phyloP scores from a whole-genome alignment of 2,329 filamentous ascomycete genomes.

The Zymoseptoria passerinii region DNA sequence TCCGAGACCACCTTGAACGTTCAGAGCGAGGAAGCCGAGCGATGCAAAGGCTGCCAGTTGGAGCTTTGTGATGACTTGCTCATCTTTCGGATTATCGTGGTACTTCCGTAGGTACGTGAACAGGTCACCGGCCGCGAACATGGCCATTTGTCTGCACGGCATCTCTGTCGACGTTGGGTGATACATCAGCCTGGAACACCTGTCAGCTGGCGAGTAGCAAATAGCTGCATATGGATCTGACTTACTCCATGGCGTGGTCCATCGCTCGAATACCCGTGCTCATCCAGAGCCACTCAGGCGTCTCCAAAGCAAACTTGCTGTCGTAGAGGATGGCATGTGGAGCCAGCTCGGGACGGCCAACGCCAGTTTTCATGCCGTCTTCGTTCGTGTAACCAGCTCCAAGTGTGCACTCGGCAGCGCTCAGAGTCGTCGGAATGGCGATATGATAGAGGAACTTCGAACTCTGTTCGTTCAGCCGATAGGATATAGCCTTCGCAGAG shows the following conservation, averaged over 20 bases:
- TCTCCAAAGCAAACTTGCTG: conserved; percentile 42
- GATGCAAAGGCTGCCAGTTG: conserved; percentile 46
- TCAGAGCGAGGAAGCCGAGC: conserved; percentile 43
- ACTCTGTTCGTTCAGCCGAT: conserved; percentile 35
- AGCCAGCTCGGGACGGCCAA: conserved; percentile 36
- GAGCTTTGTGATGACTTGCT: conserved; percentile 43
- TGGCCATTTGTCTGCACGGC: conserved; percentile 39
- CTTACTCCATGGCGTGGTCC: conserved; percentile 47
- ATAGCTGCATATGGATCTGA: conserved; percentile 17
- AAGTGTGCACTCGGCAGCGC: conserved; percentile 48
- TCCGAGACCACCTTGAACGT: conserved; percentile 44
- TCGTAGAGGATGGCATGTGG: conserved; percentile 48
- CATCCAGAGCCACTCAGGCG: conserved; percentile 43
- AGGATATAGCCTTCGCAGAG: conserved; percentile 40
- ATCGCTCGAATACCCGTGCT: conserved; percentile 47
- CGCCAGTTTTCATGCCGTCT: conserved; percentile 43
- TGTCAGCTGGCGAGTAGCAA: not conserved
- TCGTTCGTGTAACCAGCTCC: conserved; percentile 45
- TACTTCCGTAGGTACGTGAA: conserved; percentile 43
- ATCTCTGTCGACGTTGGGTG: conserved; percentile 46
- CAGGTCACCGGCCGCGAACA: conserved; percentile 40
- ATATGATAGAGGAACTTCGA: conserved; percentile 39
- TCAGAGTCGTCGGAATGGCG: conserved; percentile 43
- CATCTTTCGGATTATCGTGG: conserved; percentile 38
- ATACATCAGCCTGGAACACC: conserved; percentile 33